Conservation (phyloP, 176 grass and related monocot species). For the Phyllostachys edulis region DNA sequence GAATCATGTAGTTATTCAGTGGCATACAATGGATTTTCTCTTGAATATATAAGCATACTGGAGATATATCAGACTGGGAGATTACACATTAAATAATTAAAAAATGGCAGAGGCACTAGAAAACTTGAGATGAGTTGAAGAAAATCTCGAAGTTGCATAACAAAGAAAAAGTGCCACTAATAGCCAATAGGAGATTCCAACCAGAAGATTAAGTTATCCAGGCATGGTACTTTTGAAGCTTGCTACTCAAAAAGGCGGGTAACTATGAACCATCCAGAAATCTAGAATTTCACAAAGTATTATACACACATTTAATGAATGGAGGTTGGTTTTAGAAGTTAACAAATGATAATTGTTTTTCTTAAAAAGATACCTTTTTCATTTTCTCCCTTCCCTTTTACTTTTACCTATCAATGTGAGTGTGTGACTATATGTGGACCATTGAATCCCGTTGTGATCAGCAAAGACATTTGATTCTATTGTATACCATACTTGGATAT, state of each 20-base stretch:
- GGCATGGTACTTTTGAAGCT: not conserved
- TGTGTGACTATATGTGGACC: not conserved
- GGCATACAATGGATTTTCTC: not conserved
- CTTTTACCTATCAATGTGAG: not conserved
- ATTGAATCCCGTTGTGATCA: not conserved
- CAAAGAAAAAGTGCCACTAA: not conserved
- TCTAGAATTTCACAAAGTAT: not conserved
- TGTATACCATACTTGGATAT: conserved; percentile 1
- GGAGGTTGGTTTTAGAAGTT: not conserved
- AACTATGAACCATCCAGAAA: not conserved
- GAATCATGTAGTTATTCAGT: no score
- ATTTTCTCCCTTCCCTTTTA: not conserved
- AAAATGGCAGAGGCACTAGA: not conserved
- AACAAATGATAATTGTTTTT: not conserved
- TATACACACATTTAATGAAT: not conserved
- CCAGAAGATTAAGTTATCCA: conserved; percentile 7
- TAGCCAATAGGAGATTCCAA: not conserved
- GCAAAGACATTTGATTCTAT: not conserved
- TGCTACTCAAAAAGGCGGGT: not conserved
- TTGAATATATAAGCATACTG: conserved; percentile 26
- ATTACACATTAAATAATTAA: not conserved
- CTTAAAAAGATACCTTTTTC: not conserved
- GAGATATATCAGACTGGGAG: not conserved
- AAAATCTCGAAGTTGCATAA: not conserved
- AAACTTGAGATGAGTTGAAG: not conserved